Conservation (phyloP, 805 yeast species). For the Wickerhamomyces strasburgensis region DNA sequence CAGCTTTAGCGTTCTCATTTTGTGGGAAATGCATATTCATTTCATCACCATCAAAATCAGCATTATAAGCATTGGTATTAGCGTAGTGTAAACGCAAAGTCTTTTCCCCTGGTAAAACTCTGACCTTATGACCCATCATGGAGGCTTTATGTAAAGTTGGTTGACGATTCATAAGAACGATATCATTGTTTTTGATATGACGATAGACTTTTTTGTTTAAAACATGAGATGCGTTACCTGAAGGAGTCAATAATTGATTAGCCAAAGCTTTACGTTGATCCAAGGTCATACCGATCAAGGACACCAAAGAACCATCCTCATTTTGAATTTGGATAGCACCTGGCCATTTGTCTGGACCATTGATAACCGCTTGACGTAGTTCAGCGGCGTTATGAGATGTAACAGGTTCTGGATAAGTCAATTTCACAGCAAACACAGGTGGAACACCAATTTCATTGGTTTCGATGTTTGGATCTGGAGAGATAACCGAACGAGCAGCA, state of each 20-base stretch:
- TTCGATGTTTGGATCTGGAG: conserved; percentile 97
- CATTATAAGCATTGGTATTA: conserved; percentile 97
- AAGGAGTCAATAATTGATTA: conserved; percentile 88
- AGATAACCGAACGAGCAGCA: conserved; percentile 98
- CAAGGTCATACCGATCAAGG: conserved; percentile 79
- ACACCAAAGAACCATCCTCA: conserved; percentile 84
- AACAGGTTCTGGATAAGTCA: conserved; percentile 98
- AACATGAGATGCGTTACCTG: conserved; percentile 47
- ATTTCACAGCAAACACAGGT: conserved; percentile 92
- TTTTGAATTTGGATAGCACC: conserved; percentile 96
- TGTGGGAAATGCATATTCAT: conserved; percentile 99
- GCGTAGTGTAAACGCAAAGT: conserved; percentile 96
- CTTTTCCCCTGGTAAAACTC: conserved; percentile 96
- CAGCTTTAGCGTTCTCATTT: conserved; percentile 94
- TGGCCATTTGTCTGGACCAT: conserved; percentile 98
- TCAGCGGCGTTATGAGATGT: conserved; percentile 88
- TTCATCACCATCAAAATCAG: conserved; percentile 99
- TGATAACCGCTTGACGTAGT: conserved; percentile 88
- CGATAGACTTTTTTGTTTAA: conserved; percentile 90
- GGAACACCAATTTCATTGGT: conserved; percentile 99
- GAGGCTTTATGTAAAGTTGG: conserved; percentile 99
- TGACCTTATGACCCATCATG: conserved; percentile 98
- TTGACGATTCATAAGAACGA: conserved; percentile 97
- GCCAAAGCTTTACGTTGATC: conserved; percentile 96
- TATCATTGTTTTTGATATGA: conserved; percentile 91